Conservation (phyloP, 805 yeast species). For the Pichia manshurica region DNA sequence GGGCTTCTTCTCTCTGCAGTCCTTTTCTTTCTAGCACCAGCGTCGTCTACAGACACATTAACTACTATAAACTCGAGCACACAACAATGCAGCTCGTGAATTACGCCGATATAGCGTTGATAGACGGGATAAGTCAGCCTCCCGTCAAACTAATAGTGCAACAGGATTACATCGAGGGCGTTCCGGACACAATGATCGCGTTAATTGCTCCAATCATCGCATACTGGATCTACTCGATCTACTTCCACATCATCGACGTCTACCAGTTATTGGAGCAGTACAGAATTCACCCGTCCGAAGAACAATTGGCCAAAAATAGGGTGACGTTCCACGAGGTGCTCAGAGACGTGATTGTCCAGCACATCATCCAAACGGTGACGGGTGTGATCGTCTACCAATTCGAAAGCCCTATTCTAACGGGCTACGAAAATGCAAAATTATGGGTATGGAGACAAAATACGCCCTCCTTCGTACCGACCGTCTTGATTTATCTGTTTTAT, state of each 20-base stretch:
- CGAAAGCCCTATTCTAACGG: slow-evolving; percentile 53
- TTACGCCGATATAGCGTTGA: neutral
- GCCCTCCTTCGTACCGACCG: slow-evolving; percentile 40
- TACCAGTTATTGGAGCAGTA: slow-evolving; percentile 72
- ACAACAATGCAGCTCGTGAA: slow-evolving; percentile 3
- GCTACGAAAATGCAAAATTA: slow-evolving; percentile 41
- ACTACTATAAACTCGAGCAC: no score
- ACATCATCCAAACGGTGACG: slow-evolving; percentile 68
- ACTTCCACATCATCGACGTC: slow-evolving; percentile 72
- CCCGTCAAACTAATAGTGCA: neutral
- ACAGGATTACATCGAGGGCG: slow-evolving; percentile 6
- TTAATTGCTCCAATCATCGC: slow-evolving; percentile 70
- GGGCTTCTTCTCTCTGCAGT: no score
- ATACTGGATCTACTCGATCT: slow-evolving; percentile 73
- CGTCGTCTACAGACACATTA: no score
- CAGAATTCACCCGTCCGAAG: slow-evolving; percentile 90
- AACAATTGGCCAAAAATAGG: slow-evolving; percentile 68
- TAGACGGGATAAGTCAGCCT: slow-evolving; percentile 7
- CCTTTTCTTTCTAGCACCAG: no score
- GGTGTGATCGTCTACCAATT: slow-evolving; percentile 52
- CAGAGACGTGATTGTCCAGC: slow-evolving; percentile 80
- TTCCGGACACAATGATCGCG: slow-evolving; percentile 33
- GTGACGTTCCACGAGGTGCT: slow-evolving; percentile 67
- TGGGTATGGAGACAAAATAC: slow-evolving; percentile 39
- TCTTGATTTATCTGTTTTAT: slow-evolving; percentile 46